Base-by-base conservation (phyloP, 2,329 filamentous ascomycete genomes). In the Pochonia chlamydosporia region DNA sequence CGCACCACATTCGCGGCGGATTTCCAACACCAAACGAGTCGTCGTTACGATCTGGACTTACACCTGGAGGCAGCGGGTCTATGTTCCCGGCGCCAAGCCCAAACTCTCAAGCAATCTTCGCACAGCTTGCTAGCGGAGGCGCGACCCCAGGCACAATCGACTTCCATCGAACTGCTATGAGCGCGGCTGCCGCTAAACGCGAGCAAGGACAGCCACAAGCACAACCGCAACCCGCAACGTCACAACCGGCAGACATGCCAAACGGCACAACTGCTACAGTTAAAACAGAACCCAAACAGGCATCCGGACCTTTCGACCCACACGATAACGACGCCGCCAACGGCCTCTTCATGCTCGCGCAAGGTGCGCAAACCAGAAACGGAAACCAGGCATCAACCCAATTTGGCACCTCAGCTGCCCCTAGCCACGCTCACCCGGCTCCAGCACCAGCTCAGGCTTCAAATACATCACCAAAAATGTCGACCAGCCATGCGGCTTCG, bases 21-120 rank as follows among this genome's bases (percentile, higher is more conserved):
- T 96, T 96, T 62, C 89, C 90, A 4, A 97, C 93, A 4, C 92
- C 92, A 1, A 96, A 96, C 80, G 93, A 99, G 70, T 97, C 92
- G 7, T 95, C 89, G 3, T 73, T 97, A 44, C 80, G 93, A 51
- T 93, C 90, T 50, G 93, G 93, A 48, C 71, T 97, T 56, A 97
- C 93, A 45, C 93, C 93, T 42, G 93, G 93, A 51, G 92, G 92
- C 56, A 90, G 91, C 64, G 92, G 91, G 58, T 95, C 91, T 58
- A 97, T 97, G 89, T 97, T 97, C 73, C 90, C 92, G 48, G 88
- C 86, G 46, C 86, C 89, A 3, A 95, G 87, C 63, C 91, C 89
- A 30, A 95, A 88, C 64, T 88, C 89, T 0, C 85, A 90, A 70
- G 86, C 87, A 43, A 70, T 96, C 6, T 89, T 91, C 67, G 85